Conservation (phyloP, 2,329 filamentous ascomycete genomes). For the Amesomyces nigricolor region DNA sequence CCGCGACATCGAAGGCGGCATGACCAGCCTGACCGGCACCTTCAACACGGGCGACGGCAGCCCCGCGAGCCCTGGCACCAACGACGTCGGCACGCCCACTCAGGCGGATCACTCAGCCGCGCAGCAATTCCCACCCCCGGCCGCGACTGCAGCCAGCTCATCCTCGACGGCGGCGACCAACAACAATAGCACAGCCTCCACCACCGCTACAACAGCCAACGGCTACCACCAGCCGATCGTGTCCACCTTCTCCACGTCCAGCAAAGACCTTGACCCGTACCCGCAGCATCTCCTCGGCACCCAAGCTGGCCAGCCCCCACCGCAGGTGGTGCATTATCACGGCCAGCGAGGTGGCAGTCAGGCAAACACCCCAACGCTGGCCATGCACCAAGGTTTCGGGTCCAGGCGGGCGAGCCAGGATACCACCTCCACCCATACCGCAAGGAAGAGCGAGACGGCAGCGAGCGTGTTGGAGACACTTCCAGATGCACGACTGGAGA, state of each 20-base stretch:
- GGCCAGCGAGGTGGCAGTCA: constrained; percentile 63
- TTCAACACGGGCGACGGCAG: constrained; percentile 40
- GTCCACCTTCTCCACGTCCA: constrained; percentile 65
- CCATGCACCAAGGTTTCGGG: constrained; percentile 46
- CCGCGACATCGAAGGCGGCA: constrained; percentile 86
- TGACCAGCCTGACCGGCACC: constrained; percentile 65
- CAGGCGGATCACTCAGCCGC: constrained; percentile 43
- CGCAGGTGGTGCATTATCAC: constrained; percentile 63
- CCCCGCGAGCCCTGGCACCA: constrained; percentile 40
- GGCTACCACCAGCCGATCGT: constrained; percentile 65
- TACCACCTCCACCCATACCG: constrained; percentile 34
- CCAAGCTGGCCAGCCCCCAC: constrained; percentile 56
- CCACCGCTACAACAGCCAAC: constrained; percentile 39
- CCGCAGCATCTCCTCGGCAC: constrained; percentile 59
- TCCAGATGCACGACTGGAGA: constrained; percentile 34
- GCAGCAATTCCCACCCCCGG: constrained; percentile 43
- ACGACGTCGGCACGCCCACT: constrained; percentile 55
- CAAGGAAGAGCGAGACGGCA: constrained; percentile 24
- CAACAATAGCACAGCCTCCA: constrained; percentile 26
- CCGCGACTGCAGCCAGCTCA: constrained; percentile 35
- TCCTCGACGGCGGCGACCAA: constrained; percentile 18
- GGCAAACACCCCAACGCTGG: constrained; percentile 56
- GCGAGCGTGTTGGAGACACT: constrained; percentile 37
- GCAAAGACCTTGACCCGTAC: constrained; percentile 63
- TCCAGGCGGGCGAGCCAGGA: constrained; percentile 48